Conservation (phyloP, 345 rosid species). For the Gossypium turneri region DNA sequence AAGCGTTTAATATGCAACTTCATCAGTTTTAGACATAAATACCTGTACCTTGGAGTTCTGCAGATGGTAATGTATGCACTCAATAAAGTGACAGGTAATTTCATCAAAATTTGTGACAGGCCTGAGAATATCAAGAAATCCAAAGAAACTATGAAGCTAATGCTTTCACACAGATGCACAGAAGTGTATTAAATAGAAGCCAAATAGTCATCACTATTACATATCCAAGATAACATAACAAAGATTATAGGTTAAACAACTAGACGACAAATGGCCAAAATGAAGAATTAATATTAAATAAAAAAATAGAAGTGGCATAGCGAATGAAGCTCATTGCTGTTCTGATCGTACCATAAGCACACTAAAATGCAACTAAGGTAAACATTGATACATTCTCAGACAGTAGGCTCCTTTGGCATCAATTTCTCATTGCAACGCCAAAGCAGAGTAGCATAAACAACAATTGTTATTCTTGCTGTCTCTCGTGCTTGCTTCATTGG, state of each 20-base stretch:
- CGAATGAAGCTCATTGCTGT: background rate
- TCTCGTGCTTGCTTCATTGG: background rate
- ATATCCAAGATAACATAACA: background rate
- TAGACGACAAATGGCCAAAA: background rate
- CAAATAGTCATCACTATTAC: background rate
- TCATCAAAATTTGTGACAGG: constrained; percentile 74
- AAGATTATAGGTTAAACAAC: background rate
- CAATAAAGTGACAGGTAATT: constrained; percentile 79
- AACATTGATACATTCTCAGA: background rate
- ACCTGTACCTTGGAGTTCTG: constrained; percentile 65
- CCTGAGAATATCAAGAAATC: constrained; percentile 38
- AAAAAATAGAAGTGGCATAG: background rate
- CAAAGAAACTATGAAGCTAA: background rate
- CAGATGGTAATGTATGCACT: constrained; percentile 65
- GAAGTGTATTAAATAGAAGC: background rate
- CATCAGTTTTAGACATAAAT: background rate
- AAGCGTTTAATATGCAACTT: background rate
- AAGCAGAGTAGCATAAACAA: background rate
- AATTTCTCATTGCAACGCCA: background rate
- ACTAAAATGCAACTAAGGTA: constrained; percentile 7
- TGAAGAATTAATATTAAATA: background rate
- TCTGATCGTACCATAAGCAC: background rate
- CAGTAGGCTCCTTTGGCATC: background rate
- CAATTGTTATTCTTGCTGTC: background rate
- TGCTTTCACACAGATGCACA: background rate